Percentiles rank a stretch among this genome's conserved stretches.
Conservation (phyloP, 257 asterid species). For the Solanum dulcamara region DNA sequence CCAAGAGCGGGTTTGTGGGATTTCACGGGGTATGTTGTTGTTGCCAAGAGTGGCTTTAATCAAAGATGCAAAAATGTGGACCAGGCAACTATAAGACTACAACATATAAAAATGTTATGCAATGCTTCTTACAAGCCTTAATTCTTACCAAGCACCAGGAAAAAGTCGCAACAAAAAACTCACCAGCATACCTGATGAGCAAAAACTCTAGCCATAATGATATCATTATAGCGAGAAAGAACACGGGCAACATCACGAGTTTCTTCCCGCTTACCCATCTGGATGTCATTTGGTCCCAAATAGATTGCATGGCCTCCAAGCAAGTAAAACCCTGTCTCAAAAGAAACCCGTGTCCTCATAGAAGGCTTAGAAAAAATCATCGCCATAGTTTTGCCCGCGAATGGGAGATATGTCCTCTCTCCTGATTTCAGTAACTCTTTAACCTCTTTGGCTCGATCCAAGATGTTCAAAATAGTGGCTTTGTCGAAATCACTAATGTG, state of each 20-base stretch:
- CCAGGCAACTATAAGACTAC: not conserved
- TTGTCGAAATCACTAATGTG: conserved; percentile 81
- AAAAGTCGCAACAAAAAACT: conserved; percentile 11
- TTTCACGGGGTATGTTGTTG: not conserved
- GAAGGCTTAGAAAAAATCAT: conserved; percentile 99
- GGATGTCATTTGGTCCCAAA: conserved; percentile 89
- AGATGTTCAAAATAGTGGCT: conserved; percentile 56
- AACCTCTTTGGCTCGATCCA: conserved; percentile 79
- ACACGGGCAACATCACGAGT: conserved; percentile 98
- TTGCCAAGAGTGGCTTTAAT: not conserved
- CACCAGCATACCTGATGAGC: conserved; percentile 96
- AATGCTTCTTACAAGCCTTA: not conserved
- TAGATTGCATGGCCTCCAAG: conserved; percentile 96
- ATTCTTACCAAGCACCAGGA: not conserved
- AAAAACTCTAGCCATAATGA: conserved; percentile 96
- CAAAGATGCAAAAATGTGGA: not conserved
- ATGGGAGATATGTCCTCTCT: conserved; percentile 76
- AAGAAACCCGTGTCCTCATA: conserved; percentile 95
- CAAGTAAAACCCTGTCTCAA: conserved; percentile 92
- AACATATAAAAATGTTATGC: not conserved
- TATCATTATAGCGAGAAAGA: conserved; percentile 87
- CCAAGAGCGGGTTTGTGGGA: not conserved
- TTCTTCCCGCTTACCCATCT: conserved; percentile 98
- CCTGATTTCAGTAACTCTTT: conserved; percentile 80
- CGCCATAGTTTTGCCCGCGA: conserved; percentile 90